phyloP scores from a whole-genome alignment of 2,329 filamentous ascomycete species.

The Corniculantispora saksenae region DNA sequence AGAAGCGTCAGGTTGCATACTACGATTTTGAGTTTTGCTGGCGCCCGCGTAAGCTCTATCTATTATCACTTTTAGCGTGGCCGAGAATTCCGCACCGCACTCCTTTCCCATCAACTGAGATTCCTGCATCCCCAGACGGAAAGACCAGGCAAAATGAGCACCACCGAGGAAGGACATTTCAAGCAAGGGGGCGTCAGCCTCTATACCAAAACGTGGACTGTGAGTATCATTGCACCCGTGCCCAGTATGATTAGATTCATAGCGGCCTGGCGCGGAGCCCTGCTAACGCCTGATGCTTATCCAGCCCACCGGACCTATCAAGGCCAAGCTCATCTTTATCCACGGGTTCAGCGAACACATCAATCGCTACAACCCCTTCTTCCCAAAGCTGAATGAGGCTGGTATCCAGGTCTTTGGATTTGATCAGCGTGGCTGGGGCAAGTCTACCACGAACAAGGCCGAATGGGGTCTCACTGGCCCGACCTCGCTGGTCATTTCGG shows the following conservation, averaged over 20 bases:
- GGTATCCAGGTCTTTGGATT: conserved; percentile 77
- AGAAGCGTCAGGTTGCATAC: not conserved
- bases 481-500: conserved; percentile 70
- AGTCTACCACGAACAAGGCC: conserved; percentile 60
- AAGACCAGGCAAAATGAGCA: conserved; percentile 34
- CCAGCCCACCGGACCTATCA: conserved; percentile 56
- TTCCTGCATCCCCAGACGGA: not conserved
- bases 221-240: conserved; percentile 36
- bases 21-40: not conserved
- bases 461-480: conserved; percentile 74
- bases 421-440: conserved; percentile 90
- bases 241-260: not conserved
- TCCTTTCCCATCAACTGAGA: not conserved
- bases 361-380: conserved; percentile 74
- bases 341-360: conserved; percentile 91
- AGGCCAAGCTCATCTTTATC: conserved; percentile 76
- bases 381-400: conserved; percentile 65
- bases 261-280: not conserved
- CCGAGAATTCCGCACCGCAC: not conserved
- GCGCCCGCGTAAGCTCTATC: not conserved
- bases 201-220: conserved; percentile 61
- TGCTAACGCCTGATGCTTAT: not conserved
- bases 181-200: conserved; percentile 46
- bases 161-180: conserved; percentile 52
- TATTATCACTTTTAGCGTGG: not conserved